Evolutionary conservation across 768 basidiomycete species (phyloP), one percentile per base, ranked within the genome.

Genomic region (Pleurotus giganteus): DNA sequence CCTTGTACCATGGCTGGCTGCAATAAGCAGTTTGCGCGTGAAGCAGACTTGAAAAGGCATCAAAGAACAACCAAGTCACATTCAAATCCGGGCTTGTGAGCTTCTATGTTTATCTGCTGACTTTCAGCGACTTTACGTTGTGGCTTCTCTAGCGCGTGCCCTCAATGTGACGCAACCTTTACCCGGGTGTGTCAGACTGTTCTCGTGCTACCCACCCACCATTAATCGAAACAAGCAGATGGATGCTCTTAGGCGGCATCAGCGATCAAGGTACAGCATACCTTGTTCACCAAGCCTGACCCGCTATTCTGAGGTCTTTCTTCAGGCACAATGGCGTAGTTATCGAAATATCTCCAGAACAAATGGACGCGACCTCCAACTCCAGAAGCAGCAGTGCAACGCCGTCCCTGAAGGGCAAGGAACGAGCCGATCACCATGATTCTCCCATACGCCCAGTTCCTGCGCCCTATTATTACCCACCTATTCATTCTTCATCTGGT

Each of bases 1-100:
- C 87, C 89, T 5, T 91, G 89, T 75, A 83, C 83, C 67, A 89
- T 91, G 65, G 81, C 85, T 64, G 89, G 87, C 27, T 91, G 89
- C 71, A 84, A 82, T 71, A 91, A 90, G 69, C 82, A 88, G 65
- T 91, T 91, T 64, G 88, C 86, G 43, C 79, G 89, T 51, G 89
- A 91, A 69, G 89, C 89, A 13, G 89, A 91, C 74, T 71, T 91
- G 59, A 90, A 89, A 74, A 67, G 89, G 62, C 89, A 91, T 66
- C 89, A 90, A 65, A 76, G 87, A 66, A 91, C 89, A 28, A 89
- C 89, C 21, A 91, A 88, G 67, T 68, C 79, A 45, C 89, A 91
- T 71, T 85, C 85, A 2, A 74, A 86, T 67, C 86, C 89, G 31
- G 83, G 81, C 62, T 89, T 85, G 88, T 89, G 63, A 63, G 77